Evolutionary conservation across 108 stramenopile genomes (phyloP).

Genomic region (Fragilaria crotonensis): DNA sequence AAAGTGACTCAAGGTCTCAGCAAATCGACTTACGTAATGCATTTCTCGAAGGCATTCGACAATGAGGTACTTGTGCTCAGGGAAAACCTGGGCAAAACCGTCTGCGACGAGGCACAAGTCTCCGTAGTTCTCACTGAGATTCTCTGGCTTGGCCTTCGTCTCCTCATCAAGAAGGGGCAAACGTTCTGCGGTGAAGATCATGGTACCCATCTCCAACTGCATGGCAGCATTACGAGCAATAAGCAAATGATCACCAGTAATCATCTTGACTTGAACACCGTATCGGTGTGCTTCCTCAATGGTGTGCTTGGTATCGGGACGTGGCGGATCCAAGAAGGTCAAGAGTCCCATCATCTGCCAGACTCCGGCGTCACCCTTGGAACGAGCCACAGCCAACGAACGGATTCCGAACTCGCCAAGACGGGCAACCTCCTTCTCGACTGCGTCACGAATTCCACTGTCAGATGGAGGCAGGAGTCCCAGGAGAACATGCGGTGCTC

Average conservation of each 20-base stretch:
- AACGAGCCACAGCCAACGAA: conserved; percentile 48
- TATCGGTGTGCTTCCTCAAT: conserved; percentile 35
- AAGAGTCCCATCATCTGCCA: conserved; percentile 67
- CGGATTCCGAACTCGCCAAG: conserved; percentile 64
- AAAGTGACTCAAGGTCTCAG: background rate
- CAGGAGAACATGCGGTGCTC: conserved; percentile 65
- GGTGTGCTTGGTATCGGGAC: conserved; percentile 69
- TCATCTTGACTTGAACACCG: conserved; percentile 81
- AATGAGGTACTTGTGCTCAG: conserved; percentile 77
- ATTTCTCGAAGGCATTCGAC: conserved; percentile 49
- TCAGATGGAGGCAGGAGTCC: conserved; percentile 22
- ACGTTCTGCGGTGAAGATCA: conserved; percentile 35
- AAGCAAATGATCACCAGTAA: conserved; percentile 76
- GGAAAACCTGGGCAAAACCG: conserved; percentile 75
- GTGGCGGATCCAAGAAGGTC: conserved; percentile 78
- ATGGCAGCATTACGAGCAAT: conserved; percentile 69
- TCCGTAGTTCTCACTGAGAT: conserved; percentile 21
- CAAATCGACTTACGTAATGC: conserved; percentile 14
- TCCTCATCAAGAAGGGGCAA: conserved; percentile 36
- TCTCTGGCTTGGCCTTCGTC: conserved; percentile 32
- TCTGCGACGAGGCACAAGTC: conserved; percentile 39
- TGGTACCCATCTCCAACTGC: conserved; percentile 45
- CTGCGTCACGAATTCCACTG: conserved; percentile 16
- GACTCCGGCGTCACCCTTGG: conserved; percentile 22
- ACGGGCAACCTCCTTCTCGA: conserved; percentile 37